phyloP scores from a whole-genome alignment of 306 rosid species.

The Malus fusca region DNA sequence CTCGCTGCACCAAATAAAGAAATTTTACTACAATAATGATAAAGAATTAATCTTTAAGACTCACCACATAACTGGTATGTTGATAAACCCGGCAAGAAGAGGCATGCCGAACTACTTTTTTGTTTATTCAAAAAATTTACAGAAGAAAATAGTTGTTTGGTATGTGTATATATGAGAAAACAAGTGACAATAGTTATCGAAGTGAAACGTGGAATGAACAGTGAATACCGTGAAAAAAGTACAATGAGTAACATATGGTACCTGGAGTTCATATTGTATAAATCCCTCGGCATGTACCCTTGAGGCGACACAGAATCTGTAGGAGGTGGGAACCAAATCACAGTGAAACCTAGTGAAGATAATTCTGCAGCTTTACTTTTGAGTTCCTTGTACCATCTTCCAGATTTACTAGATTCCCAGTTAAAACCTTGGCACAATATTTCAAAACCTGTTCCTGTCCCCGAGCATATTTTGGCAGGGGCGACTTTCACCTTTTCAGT shows the following conservation, averaged over 20 bases:
- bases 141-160: no score
- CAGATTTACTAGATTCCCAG: slow-evolving; percentile 92
- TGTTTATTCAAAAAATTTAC: not conserved
- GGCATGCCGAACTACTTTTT: not conserved
- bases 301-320: slow-evolving; percentile 95
- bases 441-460: slow-evolving; percentile 85
- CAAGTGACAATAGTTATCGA: not conserved
- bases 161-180: not conserved
- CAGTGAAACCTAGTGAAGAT: slow-evolving; percentile 73
- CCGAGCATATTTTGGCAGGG: slow-evolving; percentile 35
- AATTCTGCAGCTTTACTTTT: slow-evolving; percentile 61
- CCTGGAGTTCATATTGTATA: slow-evolving; percentile 92
- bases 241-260: slow-evolving; percentile 11
- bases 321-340: slow-evolving; percentile 95
- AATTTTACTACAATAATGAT: not conserved
- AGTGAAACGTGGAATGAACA: not conserved
- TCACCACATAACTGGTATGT: not conserved
- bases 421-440: slow-evolving; percentile 96
- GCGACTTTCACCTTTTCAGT: slow-evolving; percentile 3
- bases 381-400: slow-evolving; percentile 86
- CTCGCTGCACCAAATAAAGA: not conserved
- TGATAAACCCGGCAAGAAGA: not conserved
- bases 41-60: not conserved
- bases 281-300: slow-evolving; percentile 95
- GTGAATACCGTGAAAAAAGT: not conserved